Base-by-base conservation (phyloP, 371 early-diverging fungal genomes). In the Ordospora pajunii region DNA sequence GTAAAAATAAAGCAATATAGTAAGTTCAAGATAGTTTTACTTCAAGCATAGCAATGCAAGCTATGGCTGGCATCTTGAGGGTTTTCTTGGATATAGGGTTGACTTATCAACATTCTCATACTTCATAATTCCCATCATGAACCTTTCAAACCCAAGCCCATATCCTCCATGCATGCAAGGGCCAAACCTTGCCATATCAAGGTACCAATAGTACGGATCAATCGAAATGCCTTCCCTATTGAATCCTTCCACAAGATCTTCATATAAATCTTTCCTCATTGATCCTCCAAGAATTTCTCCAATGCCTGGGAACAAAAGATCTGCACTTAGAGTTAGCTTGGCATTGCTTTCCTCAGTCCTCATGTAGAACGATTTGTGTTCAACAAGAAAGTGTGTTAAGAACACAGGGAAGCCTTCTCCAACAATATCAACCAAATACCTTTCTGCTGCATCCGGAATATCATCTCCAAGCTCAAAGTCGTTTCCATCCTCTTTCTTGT, bases 281-380 rank as follows among this genome's bases (percentile, higher is more conserved):
- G 92, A 92, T 46, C 97, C 98, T 83, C 99, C 99, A 44, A 95
- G 92, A 87, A 97, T 95, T 87, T 99, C 99, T 77, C 99, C 99
- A 63, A 97, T 96, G 76, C 89, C 90, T 44, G 99, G 98, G 90
- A 96, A 95, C 81, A 99, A 88, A 40, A 99, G 89, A 86, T 99
- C 99, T 32, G 94, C 93, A 77, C 91, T 90, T 87, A 97, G 94
- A 12, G 99, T 99, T 48, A 93, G 87, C 3, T 90, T 86, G 25
- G 84, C 86, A 78, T 93, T 91, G 12, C 90, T 89, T 63, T 87
- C 87, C 81, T 90, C 90, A 63, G 89, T 87, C 83, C 91, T 92
- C 96, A 97, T 97, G 87, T 99, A 99, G 88, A 99, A 99, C n/a
- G 91, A 87, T 89, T 99, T 99, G 87, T 95, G 93, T 70, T 93